Evolutionary conservation across 805 yeast genomes (phyloP), one percentile per base, ranked within the genome.

Genomic region (Yarrowia sp.): DNA sequence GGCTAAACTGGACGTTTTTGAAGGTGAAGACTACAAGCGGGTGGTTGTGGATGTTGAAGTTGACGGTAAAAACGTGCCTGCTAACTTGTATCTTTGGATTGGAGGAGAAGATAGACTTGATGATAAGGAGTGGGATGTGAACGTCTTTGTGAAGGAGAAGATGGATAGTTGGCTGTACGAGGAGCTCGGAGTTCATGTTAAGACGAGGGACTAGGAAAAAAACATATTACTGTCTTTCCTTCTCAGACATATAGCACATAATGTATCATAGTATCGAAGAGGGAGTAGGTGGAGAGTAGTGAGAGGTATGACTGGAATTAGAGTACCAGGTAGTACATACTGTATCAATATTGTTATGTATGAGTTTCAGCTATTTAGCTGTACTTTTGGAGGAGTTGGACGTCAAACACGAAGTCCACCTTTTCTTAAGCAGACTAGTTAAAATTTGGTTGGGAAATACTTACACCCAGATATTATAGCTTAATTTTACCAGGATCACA

Each of bases 121-220:
- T 11, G 65, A 45, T 4, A 43, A 59, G 32, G 65, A 59, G 41
- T 59, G 65, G 65, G 45, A 42, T 45, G 65, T 59, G 52, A 16
- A 59, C 12, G 52, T 35, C n/a, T 59, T 59, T 35, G 65, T 59
- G 12, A 45, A 43, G 41, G 52, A 43, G 38, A 43, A 45, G 46
- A 59, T 59, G 65, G 52, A 59, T 32, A 45, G 52, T 9, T 59
- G 65, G 65, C 8, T 59, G 32, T 35, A 43, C n/a, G 65, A 59
- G 52, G 65, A 59, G 65, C 35, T 59, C 1, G 65, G 65, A 1
- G 65, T 36, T 35, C 65, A 59, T 16, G 65, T 59, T 16, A 43
- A 45, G 65, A 11, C 63, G n/a, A 36, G 58, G 35, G 43, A 53
- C 4, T 38, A 36, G 35, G n/a, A n/a, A 16, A 2, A 8, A 26